Base-by-base conservation (phyloP, 352 stramenopile species). In the Phytophthora citricola region DNA sequence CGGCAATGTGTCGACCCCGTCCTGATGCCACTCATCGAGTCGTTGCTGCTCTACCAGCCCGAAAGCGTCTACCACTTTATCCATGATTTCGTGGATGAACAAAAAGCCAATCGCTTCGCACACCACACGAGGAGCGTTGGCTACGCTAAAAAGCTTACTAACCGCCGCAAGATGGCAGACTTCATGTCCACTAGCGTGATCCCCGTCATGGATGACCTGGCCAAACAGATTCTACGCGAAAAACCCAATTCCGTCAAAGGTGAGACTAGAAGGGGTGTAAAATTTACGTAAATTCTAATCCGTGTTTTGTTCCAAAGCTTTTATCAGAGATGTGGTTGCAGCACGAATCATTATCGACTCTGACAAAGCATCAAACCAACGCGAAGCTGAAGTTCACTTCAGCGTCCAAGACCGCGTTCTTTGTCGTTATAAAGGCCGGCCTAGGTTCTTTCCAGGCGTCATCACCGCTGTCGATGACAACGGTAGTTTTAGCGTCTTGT, bases 141-240 rank as follows among this genome's bases (percentile, higher is more conserved):
- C 45, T 89, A 91, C 36, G 83, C 83, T 11, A 91, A 82, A 46
- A 92, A 90, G 54, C 78, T 92, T 14, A 78, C 83, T 3, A 89
- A 81, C 32, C 87, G 83, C 10, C 76, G 74, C 11, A 89, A 88
- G 45, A 95, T 93, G 87, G 83, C 87, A 27, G 81, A 92, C 36
- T 94, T 92, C 60, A 93, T 95, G 85, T 88, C 85, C 15, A 90
- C 83, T 44, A 93, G 76, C 34, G 85, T 93, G 29, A 90, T 95
- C 39, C 87, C 87, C 22, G 75, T 95, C 32, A 95, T 95, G 83
- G 85, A 95, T 53, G 85, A 93, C 54, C 72, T 95, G 4, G 85
- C 87, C 22, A 85, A 85, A 39, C 85, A 93, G 60, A 92, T 94
- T 61, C 51, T 94, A 24, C 79, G 81, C 34, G 81, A 90, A 31